Evolutionary conservation across 768 basidiomycete species (phyloP).

Genomic region (Ephemerocybe angulata): DNA sequence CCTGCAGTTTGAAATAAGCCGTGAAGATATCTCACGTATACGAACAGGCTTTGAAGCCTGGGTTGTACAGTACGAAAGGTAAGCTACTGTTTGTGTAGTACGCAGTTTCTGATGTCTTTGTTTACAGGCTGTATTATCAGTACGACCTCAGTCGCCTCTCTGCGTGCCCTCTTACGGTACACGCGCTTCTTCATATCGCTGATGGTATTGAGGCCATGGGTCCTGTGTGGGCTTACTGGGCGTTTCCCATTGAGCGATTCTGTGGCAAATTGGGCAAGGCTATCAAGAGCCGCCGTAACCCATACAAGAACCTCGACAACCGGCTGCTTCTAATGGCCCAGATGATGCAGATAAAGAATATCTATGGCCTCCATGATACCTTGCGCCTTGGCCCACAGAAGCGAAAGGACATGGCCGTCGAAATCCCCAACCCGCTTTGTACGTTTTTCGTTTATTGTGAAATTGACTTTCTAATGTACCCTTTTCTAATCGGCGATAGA

Average conservation of each 20-base stretch:
- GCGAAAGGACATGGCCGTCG: not conserved
- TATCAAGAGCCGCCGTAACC: not conserved
- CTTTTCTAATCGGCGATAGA: no score
- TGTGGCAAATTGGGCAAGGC: not conserved
- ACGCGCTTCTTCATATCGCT: no score
- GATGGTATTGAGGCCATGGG: not conserved
- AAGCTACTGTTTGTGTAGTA: no score
- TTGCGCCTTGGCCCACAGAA: not conserved
- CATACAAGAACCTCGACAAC: not conserved
- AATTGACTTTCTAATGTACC: no score
- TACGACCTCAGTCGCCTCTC: not conserved
- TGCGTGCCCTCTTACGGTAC: not conserved
- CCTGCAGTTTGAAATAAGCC: conserved; percentile 20
- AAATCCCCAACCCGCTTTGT: not conserved
- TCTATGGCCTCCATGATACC: not conserved
- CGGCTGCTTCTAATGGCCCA: not conserved
- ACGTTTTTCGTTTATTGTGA: not conserved
- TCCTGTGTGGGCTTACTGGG: not conserved
- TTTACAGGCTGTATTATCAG: not conserved
- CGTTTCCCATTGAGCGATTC: no score
- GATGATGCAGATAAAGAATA: not conserved
- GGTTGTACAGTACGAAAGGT: conserved; percentile 1
- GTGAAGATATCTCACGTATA: conserved; percentile 1
- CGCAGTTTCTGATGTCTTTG: no score
- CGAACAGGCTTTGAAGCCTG: not conserved